Evolutionary conservation across 495 filamentous ascomycete species (phyloP).

Genomic region (Parathielavia hyrcaniae): DNA sequence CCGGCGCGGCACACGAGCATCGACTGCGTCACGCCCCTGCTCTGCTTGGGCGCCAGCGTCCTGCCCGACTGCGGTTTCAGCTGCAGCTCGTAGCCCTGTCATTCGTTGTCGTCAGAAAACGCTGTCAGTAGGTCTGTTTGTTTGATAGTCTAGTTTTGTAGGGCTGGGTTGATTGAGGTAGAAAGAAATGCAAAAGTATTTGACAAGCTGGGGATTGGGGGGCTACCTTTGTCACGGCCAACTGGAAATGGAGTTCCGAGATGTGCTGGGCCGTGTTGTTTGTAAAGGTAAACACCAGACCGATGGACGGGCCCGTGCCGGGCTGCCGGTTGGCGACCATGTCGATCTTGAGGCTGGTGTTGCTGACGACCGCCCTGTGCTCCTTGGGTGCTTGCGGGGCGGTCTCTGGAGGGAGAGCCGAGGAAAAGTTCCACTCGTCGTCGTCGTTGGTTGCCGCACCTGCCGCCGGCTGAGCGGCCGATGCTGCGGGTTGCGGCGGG

Average conservation of each 20-base stretch:
- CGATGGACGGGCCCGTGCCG: slow-evolving; percentile 49
- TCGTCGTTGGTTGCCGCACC: slow-evolving; percentile 50
- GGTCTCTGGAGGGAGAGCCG: slow-evolving; percentile 66
- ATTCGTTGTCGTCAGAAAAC: neutral
- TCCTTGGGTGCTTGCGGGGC: slow-evolving; percentile 35
- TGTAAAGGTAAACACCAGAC: slow-evolving; percentile 65
- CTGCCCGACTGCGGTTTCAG: slow-evolving; percentile 79
- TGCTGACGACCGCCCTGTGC: slow-evolving; percentile 44
- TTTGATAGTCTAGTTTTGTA: too few relatives aligned
- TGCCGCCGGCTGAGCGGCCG: slow-evolving; percentile 33
- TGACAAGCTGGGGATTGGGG: too few relatives aligned
- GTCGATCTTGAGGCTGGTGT: slow-evolving; percentile 48
- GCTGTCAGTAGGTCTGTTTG: too few relatives aligned
- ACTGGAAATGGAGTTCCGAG: slow-evolving; percentile 77
- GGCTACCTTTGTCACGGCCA: slow-evolving; percentile 85
- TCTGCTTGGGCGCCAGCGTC: slow-evolving; percentile 63
- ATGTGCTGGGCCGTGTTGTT: slow-evolving; percentile 68
- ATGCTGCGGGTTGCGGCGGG: slow-evolving; percentile 32
- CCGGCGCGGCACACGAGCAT: slow-evolving; percentile 64
- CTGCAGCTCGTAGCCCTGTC: slow-evolving; percentile 68
- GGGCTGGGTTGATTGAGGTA: too few relatives aligned
- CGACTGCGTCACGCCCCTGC: slow-evolving; percentile 72
- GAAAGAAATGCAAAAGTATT: too few relatives aligned
- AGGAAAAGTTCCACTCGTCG: slow-evolving; percentile 93
- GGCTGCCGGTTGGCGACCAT: slow-evolving; percentile 42